Evolutionary conservation across 2,329 filamentous ascomycete genomes (phyloP).

Genomic region (Coccinonectria pachysandricola): DNA sequence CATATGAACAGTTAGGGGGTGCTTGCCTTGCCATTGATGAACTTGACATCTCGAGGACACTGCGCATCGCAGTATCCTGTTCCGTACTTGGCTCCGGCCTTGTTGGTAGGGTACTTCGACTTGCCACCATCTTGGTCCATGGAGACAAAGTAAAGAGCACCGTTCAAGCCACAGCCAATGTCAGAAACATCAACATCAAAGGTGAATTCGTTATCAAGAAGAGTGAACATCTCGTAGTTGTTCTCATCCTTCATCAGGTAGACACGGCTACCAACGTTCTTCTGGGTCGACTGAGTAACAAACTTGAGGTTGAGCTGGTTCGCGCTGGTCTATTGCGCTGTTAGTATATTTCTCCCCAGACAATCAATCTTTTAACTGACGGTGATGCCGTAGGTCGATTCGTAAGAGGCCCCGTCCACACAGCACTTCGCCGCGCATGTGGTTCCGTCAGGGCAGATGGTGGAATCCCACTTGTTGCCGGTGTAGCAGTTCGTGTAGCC

Average conservation of each 20-base stretch:
- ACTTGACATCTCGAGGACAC: slow-evolving; percentile 46
- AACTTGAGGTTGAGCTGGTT: slow-evolving; percentile 45
- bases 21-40: slow-evolving; percentile 40
- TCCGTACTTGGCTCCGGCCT: slow-evolving; percentile 47
- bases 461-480: slow-evolving; percentile 38
- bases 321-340: too few relatives aligned
- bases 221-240: slow-evolving; percentile 55
- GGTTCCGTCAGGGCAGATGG: slow-evolving; percentile 28
- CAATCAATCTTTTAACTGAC: too few relatives aligned
- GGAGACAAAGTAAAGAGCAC: slow-evolving; percentile 56
- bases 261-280: slow-evolving; percentile 44
- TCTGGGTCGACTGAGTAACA: slow-evolving; percentile 38
- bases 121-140: slow-evolving; percentile 50
- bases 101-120: slow-evolving; percentile 38
- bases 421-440: slow-evolving; percentile 40
- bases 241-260: slow-evolving; percentile 54
- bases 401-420: slow-evolving; percentile 43
- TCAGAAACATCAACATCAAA: slow-evolving; percentile 63
- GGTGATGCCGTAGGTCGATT: slow-evolving; percentile 42
- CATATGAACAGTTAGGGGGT: slow-evolving; percentile 10
- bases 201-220: slow-evolving; percentile 59
- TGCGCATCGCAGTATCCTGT: slow-evolving; percentile 46
- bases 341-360: too few relatives aligned
- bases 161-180: slow-evolving; percentile 60
- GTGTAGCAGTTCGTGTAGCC: slow-evolving; percentile 46